Evolutionary conservation across 1,284 basidiomycete species (phyloP), one percentile per base, ranked within the genome.

Genomic region (Heterobasidion annosum): DNA sequence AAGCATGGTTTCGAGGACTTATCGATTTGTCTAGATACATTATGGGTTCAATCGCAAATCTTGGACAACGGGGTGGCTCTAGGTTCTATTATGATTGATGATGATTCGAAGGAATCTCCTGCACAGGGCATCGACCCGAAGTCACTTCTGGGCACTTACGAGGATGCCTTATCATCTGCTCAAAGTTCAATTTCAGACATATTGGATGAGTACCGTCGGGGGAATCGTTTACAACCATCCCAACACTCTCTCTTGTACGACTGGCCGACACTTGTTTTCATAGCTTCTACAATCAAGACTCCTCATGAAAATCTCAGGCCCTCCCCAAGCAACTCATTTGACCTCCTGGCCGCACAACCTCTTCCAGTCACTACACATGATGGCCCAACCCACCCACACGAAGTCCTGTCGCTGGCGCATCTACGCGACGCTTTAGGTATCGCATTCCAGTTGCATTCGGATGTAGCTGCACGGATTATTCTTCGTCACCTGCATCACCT

Each of bases 11-110:
- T 81, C 60, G 90, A 92, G 69, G 88, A 91, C 60, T 63, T 87
- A 3, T 79, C 84, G 1, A 70, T 87, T 5, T 72, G 81, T 46
- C 75, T 76, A 58, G 74, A 77, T 10, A 66, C 74, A 15, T 67
- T 91, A 5, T 85, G 82, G 77, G 77, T 71, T 0, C 88, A 92
- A 61, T 64, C 82, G 16, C 81, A 87, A 54, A 73, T 90, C 15
- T 65, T 90, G 51, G 72, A 73, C 48, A 83, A 81, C 58, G 90
- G 89, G 0, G 60, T 91, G 12, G 75, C 77, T 0, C 68, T 82
- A 19, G 83, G 85, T 1, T 81, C 88, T 0, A 70, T 87, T 37
- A 68, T 83, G 43, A 65, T 80, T 7, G 37, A 66, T 65, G 16
- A 64, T 63, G 34, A 40, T 19, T 54, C 65, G 55, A 57, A 59